A percentile compares a stretch with the other conserved stretches of the same genome.
Conservation (phyloP, 306 rosid genomes). For the Medicago arabica region DNA sequence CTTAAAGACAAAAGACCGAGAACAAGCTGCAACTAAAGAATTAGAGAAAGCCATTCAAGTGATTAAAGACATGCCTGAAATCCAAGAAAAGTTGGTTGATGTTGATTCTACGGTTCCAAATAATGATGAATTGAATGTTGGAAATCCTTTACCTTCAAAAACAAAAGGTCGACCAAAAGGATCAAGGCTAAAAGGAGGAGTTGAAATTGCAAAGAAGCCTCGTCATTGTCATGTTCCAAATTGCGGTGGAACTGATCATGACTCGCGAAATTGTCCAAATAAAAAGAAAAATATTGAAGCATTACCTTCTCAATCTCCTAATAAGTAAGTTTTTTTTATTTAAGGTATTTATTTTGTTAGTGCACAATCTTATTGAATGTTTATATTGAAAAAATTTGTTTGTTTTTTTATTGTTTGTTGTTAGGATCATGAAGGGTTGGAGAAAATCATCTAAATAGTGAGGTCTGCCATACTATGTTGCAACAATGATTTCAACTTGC, state of each 20-base stretch:
- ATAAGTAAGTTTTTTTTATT: background rate
- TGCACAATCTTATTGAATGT: too few relatives aligned
- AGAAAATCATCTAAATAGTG: too few relatives aligned
- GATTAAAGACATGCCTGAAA: background rate
- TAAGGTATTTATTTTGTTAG: background rate
- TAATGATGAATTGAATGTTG: background rate
- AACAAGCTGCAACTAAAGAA: background rate
- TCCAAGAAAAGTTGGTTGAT: background rate
- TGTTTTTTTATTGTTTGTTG: too few relatives aligned
- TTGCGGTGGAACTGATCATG: background rate
- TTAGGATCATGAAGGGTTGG: too few relatives aligned
- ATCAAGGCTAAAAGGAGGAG: background rate
- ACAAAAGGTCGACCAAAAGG: slow-evolving; percentile 7
- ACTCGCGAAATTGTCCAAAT: background rate
- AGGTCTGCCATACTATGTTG: too few relatives aligned
- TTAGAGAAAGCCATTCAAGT: background rate
- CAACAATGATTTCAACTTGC: too few relatives aligned
- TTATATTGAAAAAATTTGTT: too few relatives aligned
- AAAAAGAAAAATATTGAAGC: background rate
- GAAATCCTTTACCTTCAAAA: background rate
- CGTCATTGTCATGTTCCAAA: background rate
- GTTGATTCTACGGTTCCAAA: background rate
- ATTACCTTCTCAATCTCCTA: background rate
- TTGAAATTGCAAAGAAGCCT: background rate
- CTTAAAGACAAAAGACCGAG: too few relatives aligned